These are phyloP conservation scores for Colletotrichum karsti DNA, from an alignment of 2,329 filamentous ascomycete species.

Conservation along the genomic window DNA sequence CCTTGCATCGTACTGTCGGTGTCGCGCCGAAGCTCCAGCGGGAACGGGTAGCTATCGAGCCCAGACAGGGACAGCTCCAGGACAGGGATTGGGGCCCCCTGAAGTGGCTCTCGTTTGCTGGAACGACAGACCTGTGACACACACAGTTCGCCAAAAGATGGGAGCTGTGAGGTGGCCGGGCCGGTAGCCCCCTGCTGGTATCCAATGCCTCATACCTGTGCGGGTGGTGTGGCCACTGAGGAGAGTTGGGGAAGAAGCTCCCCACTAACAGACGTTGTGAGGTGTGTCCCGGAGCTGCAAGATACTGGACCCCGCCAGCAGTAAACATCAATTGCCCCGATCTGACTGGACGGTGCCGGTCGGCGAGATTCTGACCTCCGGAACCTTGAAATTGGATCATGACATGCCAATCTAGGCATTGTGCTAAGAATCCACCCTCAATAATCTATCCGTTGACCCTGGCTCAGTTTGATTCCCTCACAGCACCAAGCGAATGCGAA, in stretches of 20 bases:
- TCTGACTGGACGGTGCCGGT: neutral
- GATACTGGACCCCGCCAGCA: too few relatives aligned
- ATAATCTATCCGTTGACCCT: too few relatives aligned
- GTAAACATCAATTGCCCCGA: neutral
- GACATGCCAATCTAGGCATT: neutral
- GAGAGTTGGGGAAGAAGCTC: neutral
- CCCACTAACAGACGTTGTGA: too few relatives aligned
- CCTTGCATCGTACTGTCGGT: neutral
- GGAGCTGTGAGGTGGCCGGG: too few relatives aligned
- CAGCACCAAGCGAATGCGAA: neutral
- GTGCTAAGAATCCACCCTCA: neutral
- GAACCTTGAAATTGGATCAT: neutral
- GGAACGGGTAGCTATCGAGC: neutral
- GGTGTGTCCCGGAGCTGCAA: neutral
- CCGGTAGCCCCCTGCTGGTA: too few relatives aligned
- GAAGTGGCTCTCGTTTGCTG: too few relatives aligned
- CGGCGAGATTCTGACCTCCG: neutral
- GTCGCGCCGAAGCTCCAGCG: neutral
- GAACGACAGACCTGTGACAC: too few relatives aligned
- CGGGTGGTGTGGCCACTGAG: neutral
- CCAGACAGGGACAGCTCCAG: slow-evolving; percentile 14
- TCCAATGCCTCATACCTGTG: neutral
- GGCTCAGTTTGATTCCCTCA: neutral
- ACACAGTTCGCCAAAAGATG: too few relatives aligned
- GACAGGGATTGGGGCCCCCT: neutral